These are phyloP conservation scores for Aspergillus sp. DNA, from an alignment of 2,329 filamentous ascomycete species.

Conservation along the genomic window DNA sequence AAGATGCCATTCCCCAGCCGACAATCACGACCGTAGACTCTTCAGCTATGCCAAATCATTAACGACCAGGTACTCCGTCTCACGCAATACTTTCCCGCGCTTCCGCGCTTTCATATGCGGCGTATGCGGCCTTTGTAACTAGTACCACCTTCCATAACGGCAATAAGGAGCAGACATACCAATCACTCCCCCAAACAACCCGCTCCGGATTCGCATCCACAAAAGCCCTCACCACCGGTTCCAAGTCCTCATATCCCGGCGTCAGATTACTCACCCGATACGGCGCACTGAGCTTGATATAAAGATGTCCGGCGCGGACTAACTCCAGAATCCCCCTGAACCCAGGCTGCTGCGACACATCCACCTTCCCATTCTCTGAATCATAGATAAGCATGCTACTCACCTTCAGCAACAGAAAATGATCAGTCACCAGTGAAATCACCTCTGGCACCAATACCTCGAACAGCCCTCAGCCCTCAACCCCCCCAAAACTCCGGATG, in stretches of 20 bases:
- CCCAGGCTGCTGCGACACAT: conserved; percentile 23
- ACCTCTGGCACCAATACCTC: conserved; percentile 13
- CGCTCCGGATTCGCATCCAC: conserved; percentile 27
- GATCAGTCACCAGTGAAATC: conserved; percentile 30
- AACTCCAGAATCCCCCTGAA: conserved; percentile 25
- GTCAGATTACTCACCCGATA: conserved; percentile 28
- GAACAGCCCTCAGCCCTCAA: too few relatives aligned
- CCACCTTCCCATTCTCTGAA: conserved; percentile 4
- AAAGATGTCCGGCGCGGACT: conserved; percentile 25
- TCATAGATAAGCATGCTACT: conserved; percentile 24
- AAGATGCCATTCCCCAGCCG: conserved; percentile 15
- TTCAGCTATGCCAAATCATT: conserved; percentile 23
- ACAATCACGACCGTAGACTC: conserved; percentile 19
- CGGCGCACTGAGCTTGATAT: conserved; percentile 34
- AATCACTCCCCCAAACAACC: conserved; percentile 36
- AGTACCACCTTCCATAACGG: background rate
- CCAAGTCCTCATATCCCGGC: conserved; percentile 27
- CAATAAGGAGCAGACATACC: conserved; percentile 9
- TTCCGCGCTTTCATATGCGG: conserved; percentile 32
- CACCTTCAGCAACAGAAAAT: conserved; percentile 32
- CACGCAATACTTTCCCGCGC: conserved; percentile 26
- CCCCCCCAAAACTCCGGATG: conserved; percentile 24
- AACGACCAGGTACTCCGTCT: conserved; percentile 21
- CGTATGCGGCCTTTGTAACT: conserved; percentile 27
- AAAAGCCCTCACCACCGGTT: conserved; percentile 23